These are phyloP conservation scores for Apophysomyces elegans DNA, from an alignment of 371 early-diverging fungal genomes.

Conservation along the genomic window DNA sequence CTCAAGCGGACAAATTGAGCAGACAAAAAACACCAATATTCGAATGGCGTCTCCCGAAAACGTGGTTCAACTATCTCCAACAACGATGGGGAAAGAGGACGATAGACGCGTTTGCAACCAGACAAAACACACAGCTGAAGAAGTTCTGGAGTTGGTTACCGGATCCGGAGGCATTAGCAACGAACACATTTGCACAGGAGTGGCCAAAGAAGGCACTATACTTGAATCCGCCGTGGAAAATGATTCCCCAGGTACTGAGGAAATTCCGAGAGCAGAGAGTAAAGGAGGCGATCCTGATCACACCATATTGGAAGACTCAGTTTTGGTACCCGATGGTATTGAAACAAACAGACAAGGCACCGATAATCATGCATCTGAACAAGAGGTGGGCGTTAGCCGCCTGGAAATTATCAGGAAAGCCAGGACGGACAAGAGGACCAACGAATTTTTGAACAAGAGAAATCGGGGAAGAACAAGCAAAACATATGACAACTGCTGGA, in stretches of 20 bases:
- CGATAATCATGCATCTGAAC: not conserved
- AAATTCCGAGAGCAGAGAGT: conserved; percentile 24
- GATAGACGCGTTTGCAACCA: conserved; percentile 40
- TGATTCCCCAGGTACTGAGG: conserved; percentile 27
- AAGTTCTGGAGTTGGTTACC: conserved; percentile 24
- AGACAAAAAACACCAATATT: conserved; percentile 14
- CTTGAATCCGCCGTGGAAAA: conserved; percentile 30
- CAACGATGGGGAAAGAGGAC: conserved; percentile 2
- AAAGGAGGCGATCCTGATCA: conserved; percentile 21
- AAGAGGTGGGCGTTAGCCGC: conserved; percentile 9
- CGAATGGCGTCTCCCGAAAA: conserved; percentile 15
- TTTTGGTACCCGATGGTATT: conserved; percentile 19
- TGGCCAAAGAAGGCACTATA: conserved; percentile 28
- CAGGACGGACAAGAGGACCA: not conserved
- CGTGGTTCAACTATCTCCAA: conserved; percentile 10
- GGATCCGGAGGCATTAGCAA: conserved; percentile 31
- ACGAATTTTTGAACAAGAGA: not conserved
- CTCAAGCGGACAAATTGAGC: conserved; percentile 20
- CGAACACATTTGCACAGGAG: conserved; percentile 29
- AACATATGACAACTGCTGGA: conserved; percentile 15
- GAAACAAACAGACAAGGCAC: not conserved
- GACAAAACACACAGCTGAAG: conserved; percentile 20
- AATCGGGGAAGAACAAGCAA: conserved; percentile 3
- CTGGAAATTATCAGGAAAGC: conserved; percentile 20
- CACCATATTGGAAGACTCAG: conserved; percentile 27